Evolutionary conservation across 441 rosid genomes (phyloP), one percentile per base, ranked within the genome.

Genomic region (Populus hybrid): DNA sequence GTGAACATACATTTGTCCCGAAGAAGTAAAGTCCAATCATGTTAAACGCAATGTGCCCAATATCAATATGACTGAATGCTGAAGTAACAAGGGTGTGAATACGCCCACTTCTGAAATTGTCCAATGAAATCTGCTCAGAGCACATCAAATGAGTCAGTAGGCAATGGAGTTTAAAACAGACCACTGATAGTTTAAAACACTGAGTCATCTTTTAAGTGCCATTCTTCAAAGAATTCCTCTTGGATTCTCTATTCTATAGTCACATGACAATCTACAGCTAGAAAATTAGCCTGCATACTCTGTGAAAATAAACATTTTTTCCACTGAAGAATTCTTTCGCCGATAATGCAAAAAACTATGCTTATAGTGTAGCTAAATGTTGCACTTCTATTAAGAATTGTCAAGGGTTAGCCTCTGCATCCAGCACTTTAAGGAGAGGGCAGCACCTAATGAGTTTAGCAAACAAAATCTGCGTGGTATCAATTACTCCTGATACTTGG

Each of bases 1-100:
- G 78, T 67, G 61, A 81, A 28, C 82, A n/a, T 92, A 94, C 99
- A 89, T 68, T 88, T 74, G 78, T 76, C 72, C 97, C 97, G n/a
- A 95, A 95, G 90, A 95, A 92, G 91, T 94, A 95, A 81, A 95
- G 97, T 75, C 97, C 98, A 66, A 95, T 83, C 97, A 92, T 94
- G 88, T 95, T 95, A 16, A 92, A 88, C 30, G 88, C 21, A 73
- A 91, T 82, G 87, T 94, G 98, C 80, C 80, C 92, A 32, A 57
- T 1, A 73, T 85, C 92, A 64, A 87, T 80, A 86, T 95, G 98
- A 83, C 99, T 94, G 87, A 95, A 94, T 59, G 98, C 97, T 65
- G 92, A 90, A 80, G 97, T 92, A 80, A 94, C 79, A 81, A 94
- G 38, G 1, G 93, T 90, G 79, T 94, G 97, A 77, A 94, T 10